Evolutionary conservation across 371 early-diverging fungal species (phyloP), one percentile per base, ranked within the genome.

Genomic region (Syncephalastrum racemosum): DNA sequence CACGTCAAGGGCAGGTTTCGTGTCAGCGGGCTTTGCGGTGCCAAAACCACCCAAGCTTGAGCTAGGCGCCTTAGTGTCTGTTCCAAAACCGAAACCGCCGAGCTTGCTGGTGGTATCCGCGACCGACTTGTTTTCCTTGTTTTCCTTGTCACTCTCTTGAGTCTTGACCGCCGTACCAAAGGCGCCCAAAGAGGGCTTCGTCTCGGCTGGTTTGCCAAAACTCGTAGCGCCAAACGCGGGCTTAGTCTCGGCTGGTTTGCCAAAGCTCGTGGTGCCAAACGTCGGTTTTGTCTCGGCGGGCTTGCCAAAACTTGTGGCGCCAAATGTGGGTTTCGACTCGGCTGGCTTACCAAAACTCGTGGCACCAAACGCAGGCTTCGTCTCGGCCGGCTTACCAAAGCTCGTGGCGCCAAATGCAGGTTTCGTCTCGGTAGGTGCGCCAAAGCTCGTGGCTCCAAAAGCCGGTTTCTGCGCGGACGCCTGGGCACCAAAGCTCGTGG

Each of bases 371-470:
- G 43, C 20, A 4, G 50, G 50, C 24, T 46, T 25, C 15, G 31
- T 10, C 16, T 40, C 50, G 18, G 47, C 19, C 8, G 46, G 20
- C 24, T 42, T 12, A 16, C 50, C 58, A 43, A 43, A 43, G n/a
- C 39, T 22, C 27, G 62, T 54, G 8, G 59, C 50, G 36, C 70
- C 60, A 59, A 70, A 63, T 2, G 54, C 19, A 41, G 67, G 43
- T 24, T 53, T 20, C 51, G 53, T 53, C 44, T 63, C 54, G 1
- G 68, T 57, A 1, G 60, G 31, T 13, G 59, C 19, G 0, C 66
- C 67, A 58, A 69, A 67, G 3, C 52, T 22, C 4, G 54, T 50
- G 4, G 65, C 58, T 0, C 70, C 68, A 53, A 63, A 66, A 1
- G 66, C 45, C 18, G 66, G 53, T 1, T 52, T 18, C 18, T 59